Conservation (phyloP, 2,329 filamentous ascomycete species). For the Fusarium sp. region DNA sequence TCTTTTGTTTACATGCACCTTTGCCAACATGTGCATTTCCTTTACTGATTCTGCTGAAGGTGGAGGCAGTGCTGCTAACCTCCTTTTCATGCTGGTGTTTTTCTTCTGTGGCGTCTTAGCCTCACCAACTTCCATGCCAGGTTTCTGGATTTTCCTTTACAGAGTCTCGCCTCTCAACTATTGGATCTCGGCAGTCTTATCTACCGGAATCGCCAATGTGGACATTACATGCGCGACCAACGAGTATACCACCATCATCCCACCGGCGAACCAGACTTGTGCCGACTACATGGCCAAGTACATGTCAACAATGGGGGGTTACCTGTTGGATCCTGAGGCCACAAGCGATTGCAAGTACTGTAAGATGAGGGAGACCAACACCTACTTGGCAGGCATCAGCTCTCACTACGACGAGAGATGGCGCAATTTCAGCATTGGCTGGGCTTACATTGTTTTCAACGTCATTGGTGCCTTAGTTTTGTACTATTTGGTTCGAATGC, state of each 20-base stretch:
- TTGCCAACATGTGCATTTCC: slow-evolving; percentile 2
- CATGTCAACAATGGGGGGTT: slow-evolving; percentile 61
- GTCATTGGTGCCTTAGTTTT: slow-evolving; percentile 62
- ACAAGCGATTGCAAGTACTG: slow-evolving; percentile 67
- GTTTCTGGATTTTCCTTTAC: slow-evolving; percentile 63
- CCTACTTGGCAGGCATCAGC: slow-evolving; percentile 59
- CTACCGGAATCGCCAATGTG: slow-evolving; percentile 75
- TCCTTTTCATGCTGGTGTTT: not conserved
- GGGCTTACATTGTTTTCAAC: slow-evolving; percentile 69
- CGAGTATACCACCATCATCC: slow-evolving; percentile 75
- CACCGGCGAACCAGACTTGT: slow-evolving; percentile 68
- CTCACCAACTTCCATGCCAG: slow-evolving; percentile 64
- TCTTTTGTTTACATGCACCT: not conserved
- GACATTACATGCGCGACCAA: slow-evolving; percentile 73
- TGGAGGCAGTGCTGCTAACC: not conserved
- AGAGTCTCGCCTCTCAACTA: slow-evolving; percentile 85
- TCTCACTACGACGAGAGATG: slow-evolving; percentile 69
- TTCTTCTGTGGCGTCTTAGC: slow-evolving; percentile 19
- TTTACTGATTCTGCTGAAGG: not conserved
- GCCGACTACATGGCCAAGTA: slow-evolving; percentile 66
- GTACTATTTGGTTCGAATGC: slow-evolving; percentile 64
- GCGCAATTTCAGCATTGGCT: slow-evolving; percentile 75
- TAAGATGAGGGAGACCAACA: slow-evolving; percentile 61
- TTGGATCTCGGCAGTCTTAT: slow-evolving; percentile 77
- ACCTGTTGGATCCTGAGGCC: slow-evolving; percentile 61